Evolutionary conservation across 2,329 filamentous ascomycete species (phyloP), one percentile per base, ranked within the genome.

Genomic region (Rutstroemia sp.): DNA sequence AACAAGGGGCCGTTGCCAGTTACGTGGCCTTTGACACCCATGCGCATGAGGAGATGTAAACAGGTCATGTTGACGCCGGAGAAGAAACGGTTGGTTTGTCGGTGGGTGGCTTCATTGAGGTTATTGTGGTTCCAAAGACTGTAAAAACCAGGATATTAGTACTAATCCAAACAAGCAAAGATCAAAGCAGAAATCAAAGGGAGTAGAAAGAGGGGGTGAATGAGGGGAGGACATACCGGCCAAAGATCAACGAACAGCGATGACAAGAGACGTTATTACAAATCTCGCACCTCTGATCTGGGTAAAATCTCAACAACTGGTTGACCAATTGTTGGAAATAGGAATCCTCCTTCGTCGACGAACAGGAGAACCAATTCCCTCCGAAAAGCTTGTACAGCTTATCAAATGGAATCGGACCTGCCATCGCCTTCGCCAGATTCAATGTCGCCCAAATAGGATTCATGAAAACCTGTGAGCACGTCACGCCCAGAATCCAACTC

Each of bases 81-180:
- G 56, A 87, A 80, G 69, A 85, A 82, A 34, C 77, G 75, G 66
- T 82, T 76, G 48, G 85, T 77, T 64, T 83, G 78, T 0, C 76
- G 71, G 68, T 87, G 84, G 2, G 84, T 87, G 3, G 78, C 81
- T 70, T 81, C 80, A 70, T 86, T 86, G 30, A 87, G 75, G 67
- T 87, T 86, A 3, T 63, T 67, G 68, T 87, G 84, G 64, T 78
- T 82, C 83, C 83, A 88, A 69, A 73, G 67, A 27, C 72, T 67
- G 30, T 41, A 9, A 10, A 8, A 17, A 19, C 21, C 21, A n/a
- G 16, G 54, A 17, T 34, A 41, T 56, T 57, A 44, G 38, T 16
- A 25, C 37, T n/a, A 4, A 27, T 17, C 9, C 34, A 7, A 3
- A 25, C 4, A 8, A 30, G 10, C 10, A 34, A 30, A 23, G 10